These are phyloP conservation scores for Isoetes taiwanensis DNA, from an alignment of 75 land plant species.

Conservation along the genomic window DNA sequence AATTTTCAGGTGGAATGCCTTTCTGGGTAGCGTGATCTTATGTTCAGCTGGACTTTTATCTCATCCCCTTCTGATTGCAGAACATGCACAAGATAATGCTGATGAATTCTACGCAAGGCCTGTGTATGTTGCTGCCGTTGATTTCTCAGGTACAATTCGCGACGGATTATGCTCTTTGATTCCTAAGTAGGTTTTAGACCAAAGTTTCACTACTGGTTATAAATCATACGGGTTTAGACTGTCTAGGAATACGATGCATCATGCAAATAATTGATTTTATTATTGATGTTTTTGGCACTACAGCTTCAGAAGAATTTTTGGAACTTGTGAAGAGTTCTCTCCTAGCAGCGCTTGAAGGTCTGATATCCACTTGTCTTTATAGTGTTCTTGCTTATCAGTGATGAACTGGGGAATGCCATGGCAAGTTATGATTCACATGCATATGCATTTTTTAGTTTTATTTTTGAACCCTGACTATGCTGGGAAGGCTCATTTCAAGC, in stretches of 20 bases:
- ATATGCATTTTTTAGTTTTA: too few relatives aligned
- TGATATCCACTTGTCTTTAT: background rate
- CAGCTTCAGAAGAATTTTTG: constrained; percentile 98
- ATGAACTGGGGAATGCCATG: too few relatives aligned
- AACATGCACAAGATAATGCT: constrained; percentile 12
- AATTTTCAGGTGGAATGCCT: constrained; percentile 30
- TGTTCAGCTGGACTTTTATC: constrained; percentile 45
- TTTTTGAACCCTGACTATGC: too few relatives aligned
- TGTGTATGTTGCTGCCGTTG: constrained; percentile 97
- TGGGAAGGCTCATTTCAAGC: too few relatives aligned
- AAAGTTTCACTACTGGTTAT: background rate
- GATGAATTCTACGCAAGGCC: constrained; percentile 59
- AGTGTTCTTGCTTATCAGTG: too few relatives aligned
- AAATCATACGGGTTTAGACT: background rate
- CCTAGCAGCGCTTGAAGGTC: constrained; percentile 94
- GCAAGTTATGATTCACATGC: too few relatives aligned
- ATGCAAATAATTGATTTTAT: background rate
- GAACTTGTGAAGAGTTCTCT: constrained; percentile 94
- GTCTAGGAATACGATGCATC: background rate
- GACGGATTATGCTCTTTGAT: background rate
- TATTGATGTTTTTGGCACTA: background rate
- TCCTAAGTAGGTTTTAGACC: background rate
- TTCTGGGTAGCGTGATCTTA: background rate
- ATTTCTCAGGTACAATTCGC: constrained; percentile 79
- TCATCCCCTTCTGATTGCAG: too few relatives aligned